Evolutionary conservation across 2,329 filamentous ascomycete genomes (phyloP), one percentile per base, ranked within the genome.

Genomic region (Fusarium sp.): DNA sequence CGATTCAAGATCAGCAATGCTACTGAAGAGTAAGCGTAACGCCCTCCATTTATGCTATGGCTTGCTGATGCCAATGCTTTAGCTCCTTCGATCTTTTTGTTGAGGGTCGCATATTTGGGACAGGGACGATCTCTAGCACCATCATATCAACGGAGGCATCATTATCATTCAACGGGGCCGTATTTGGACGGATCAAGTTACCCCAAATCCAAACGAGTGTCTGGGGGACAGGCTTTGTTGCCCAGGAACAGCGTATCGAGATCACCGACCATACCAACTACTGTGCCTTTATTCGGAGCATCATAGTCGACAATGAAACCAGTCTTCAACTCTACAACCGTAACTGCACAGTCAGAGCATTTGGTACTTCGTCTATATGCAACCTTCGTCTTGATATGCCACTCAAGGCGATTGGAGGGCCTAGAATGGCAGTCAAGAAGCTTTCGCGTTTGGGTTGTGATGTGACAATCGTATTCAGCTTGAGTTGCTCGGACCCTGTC

Each of bases 51-150:
- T 18, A n/a, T 28, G 13, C 14, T 8, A 51, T 47, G 14, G 48
- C 65, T 66, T 26, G 62, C 41, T 39, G 36, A n/a, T 31, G 7
- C 12, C 39, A 36, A n/a, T 31, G 7, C 13, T 41, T 17, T 54
- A 83, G 81, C 28, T 78, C 80, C 28, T 82, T 80, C 55, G 69
- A 56, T 36, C 71, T 82, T 52, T 64, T 69, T 41, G 75, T 83
- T 41, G 75, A 81, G 54, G 76, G 77, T 44, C 77, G 75, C n/a
- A 74, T 81, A 24, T 78, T 78, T 15, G 77, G 76, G 7, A 81
- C 79, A 10, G 80, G 79, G 6, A 75, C 77, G 8, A 75, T 82
- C 44, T 72, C 76, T 45, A 80, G 78, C 41, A 79, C 77, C 18
- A 77, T 83, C 61, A 67, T 77, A 26, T 66, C 79, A 38, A 79